phyloP scores from a whole-genome alignment of 176 grass and related monocot species.

The Metroxylon sagu region DNA sequence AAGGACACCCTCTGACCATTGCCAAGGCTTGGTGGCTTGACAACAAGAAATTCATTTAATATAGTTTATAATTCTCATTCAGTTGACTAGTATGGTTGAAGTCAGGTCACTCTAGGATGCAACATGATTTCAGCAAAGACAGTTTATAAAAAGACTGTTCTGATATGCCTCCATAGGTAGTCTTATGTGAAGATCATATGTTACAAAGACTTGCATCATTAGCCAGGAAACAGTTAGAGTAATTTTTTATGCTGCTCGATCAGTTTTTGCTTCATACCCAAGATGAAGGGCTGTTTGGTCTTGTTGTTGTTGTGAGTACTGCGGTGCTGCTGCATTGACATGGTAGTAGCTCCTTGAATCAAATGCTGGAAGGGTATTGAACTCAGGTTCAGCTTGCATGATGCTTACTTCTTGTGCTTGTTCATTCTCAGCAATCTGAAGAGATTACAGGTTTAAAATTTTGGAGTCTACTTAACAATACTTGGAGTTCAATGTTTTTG shows the following conservation, averaged over 20 bases:
- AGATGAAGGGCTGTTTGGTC: constrained; percentile 46
- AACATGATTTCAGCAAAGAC: not conserved
- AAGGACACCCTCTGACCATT: too few species aligned
- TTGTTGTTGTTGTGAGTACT: constrained; percentile 18
- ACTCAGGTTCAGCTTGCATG: constrained; percentile 16
- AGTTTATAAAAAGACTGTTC: not conserved
- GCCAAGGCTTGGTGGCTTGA: too few species aligned
- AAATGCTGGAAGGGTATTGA: constrained; percentile 21
- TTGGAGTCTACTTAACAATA: not conserved
- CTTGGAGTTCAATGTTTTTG: not conserved
- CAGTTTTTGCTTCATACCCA: constrained; percentile 27
- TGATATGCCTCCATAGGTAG: too few species aligned
- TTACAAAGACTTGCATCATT: too few species aligned
- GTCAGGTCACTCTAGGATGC: too few species aligned
- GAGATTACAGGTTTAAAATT: not conserved
- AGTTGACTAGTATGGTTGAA: too few species aligned
- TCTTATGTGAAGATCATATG: too few species aligned
- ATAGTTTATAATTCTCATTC: too few species aligned
- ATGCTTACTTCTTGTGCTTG: constrained; percentile 39
- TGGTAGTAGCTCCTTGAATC: constrained; percentile 52
- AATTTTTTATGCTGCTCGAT: not conserved
- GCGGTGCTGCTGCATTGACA: not conserved
- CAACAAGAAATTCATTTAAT: too few species aligned
- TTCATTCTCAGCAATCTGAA: constrained; percentile 44
- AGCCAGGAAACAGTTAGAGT: not conserved